phyloP scores from a whole-genome alignment of 2,329 filamentous ascomycete genomes.

The Thelonectria rubi region DNA sequence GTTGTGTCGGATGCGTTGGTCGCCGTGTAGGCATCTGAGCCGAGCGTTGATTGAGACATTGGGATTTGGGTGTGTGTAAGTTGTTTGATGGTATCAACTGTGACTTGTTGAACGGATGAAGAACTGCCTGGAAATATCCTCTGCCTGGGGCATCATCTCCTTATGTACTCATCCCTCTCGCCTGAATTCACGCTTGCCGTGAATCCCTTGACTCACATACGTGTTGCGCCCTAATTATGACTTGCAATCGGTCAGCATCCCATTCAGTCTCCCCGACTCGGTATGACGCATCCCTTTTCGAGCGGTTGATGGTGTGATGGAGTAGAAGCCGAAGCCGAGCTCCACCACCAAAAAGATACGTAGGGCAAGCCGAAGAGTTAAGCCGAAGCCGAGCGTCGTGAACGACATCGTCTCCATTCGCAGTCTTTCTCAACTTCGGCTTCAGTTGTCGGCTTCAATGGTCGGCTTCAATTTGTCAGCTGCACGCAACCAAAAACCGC shows the following conservation, averaged over 20 bases:
- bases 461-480: constrained; percentile 23
- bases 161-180: constrained; percentile 2
- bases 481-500: not conserved
- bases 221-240: constrained; percentile 27
- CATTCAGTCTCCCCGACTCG: constrained; percentile 22
- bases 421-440: constrained; percentile 11
- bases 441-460: no score
- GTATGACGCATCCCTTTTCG: constrained; percentile 35
- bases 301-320: constrained; percentile 1
- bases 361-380: constrained; percentile 18
- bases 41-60: constrained; percentile 35
- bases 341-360: not conserved
- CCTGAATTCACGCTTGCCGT: not conserved
- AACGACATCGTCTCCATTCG: not conserved
- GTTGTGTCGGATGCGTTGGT: constrained; percentile 39
- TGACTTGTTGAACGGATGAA: not conserved
- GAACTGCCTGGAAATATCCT: not conserved
- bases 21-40: constrained; percentile 31
- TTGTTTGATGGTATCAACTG: not conserved
- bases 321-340: constrained; percentile 16
- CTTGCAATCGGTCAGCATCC: constrained; percentile 32
- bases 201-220: constrained; percentile 33
- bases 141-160: not conserved
- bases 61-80: not conserved
- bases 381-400: constrained; percentile 29